These are phyloP conservation scores for Lactarius tabidus DNA, from an alignment of 768 basidiomycete genomes.

Conservation along the genomic window DNA sequence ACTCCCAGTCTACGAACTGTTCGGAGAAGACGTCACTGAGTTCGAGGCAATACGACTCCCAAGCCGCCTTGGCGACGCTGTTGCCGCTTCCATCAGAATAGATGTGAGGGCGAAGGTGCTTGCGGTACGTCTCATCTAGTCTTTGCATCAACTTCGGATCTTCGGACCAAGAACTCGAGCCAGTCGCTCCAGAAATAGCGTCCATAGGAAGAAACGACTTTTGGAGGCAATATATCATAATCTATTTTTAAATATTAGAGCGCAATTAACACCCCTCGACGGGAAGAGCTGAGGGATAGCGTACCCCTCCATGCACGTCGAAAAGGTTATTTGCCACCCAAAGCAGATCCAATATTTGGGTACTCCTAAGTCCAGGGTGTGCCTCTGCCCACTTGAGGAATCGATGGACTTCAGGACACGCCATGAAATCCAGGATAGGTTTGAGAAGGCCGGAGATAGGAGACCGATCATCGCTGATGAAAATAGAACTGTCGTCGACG, in stretches of 20 bases:
- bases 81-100: neutral
- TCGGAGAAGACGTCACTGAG: conserved; percentile 7
- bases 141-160: neutral
- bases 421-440: conserved; percentile 6
- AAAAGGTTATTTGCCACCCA: conserved; percentile 18
- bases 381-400: conserved; percentile 10
- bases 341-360: conserved; percentile 11
- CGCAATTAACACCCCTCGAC: no score
- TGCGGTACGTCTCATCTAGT: conserved; percentile 9
- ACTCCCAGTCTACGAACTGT: neutral
- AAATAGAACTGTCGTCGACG: neutral
- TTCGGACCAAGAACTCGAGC: neutral
- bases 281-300: neutral
- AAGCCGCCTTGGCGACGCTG: neutral
- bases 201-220: neutral
- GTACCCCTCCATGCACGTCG: conserved; percentile 19
- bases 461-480: neutral
- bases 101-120: neutral
- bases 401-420: neutral
- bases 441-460: neutral
- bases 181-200: conserved; percentile 2
- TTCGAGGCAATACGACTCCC: conserved; percentile 14
- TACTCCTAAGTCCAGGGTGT: conserved; percentile 1
- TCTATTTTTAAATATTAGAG: no score
- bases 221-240: conserved; percentile 13